Evolutionary conservation across 208 protist genomes (phyloP), one percentile per base, ranked within the genome.

Genomic region (Trypanosoma lewisi): DNA sequence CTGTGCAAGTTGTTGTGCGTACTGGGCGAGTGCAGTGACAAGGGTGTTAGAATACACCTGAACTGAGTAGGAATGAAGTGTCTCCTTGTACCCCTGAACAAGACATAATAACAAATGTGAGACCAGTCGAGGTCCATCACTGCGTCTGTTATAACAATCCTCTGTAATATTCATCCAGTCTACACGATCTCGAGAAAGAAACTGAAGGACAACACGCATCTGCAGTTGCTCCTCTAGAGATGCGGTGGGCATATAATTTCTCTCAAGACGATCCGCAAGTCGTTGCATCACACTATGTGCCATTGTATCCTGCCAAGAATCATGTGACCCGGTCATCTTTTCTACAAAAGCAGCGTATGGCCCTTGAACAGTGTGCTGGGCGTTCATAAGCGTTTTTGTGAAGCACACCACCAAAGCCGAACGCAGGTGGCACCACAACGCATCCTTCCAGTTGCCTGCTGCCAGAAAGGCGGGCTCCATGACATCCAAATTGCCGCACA

Each of bases 171-270:
- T 77, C 30, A 85, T 66, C 75, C 78, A 85, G 50, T 80, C 73
- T 14, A 34, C 51, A 16, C 53, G 66, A 9, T 44, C 59, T 39
- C 63, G 56, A 9, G 73, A 75, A 52, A 93, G 75, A 21, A 85
- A 67, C 53, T 89, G 87, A 49, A 93, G 55, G 41, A 93, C 77
- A 9, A 90, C 65, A 58, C 87, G 87, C 75, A 93, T 84, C 67
- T 91, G 83, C 57, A 93, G 54, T 63, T 87, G 77, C 48, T 89
- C 86, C 36, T 78, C 80, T 6, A 87, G 50, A 27, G 64, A 51
- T 14, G 56, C 84, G 27, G 49, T 57, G 30, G 67, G n/a, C 14
- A 91, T 57, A 47, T 76, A 86, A 28, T 44, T 58, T 16, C 53
- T 48, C 69, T 79, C 56, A 51, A 93, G 73, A 4, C 77, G 77